These are phyloP conservation scores for Pythium rishiriense DNA, from an alignment of 352 stramenopile genomes.

Conservation along the genomic window DNA sequence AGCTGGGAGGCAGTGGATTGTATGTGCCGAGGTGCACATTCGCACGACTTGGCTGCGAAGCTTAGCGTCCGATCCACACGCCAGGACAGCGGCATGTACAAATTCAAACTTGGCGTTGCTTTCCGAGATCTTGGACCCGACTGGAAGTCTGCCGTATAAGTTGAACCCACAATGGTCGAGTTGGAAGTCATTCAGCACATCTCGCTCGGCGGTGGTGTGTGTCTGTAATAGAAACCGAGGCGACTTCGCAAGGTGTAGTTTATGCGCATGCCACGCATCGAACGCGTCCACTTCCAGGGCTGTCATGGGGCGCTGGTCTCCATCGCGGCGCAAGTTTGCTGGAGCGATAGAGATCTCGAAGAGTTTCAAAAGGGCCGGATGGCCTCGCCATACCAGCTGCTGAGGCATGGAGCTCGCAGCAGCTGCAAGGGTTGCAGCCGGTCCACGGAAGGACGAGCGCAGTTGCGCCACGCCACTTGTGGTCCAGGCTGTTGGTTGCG, in stretches of 20 bases:
- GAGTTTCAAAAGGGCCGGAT: neutral
- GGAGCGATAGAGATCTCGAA: neutral
- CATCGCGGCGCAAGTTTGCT: neutral
- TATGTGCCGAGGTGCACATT: neutral
- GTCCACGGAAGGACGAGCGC: no score
- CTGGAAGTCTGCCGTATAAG: neutral
- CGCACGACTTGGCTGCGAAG: neutral
- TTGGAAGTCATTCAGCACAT: neutral
- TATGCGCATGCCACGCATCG: neutral
- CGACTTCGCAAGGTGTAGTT: neutral
- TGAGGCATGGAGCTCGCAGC: neutral
- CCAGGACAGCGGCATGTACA: neutral
- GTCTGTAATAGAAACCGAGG: neutral
- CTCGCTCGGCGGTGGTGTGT: neutral
- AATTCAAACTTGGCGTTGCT: neutral
- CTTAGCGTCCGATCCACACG: neutral
- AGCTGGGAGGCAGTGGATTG: neutral
- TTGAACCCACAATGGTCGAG: neutral
- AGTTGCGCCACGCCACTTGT: no score
- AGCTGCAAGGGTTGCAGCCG: no score
- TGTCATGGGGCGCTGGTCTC: conserved; percentile 4
- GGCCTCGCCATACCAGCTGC: neutral
- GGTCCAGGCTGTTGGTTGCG: no score
- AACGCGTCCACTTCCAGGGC: neutral
- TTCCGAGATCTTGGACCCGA: neutral